Evolutionary conservation across 352 stramenopile genomes (phyloP), one percentile per base, ranked within the genome.

Genomic region (Thalassiosira mediterranea): DNA sequence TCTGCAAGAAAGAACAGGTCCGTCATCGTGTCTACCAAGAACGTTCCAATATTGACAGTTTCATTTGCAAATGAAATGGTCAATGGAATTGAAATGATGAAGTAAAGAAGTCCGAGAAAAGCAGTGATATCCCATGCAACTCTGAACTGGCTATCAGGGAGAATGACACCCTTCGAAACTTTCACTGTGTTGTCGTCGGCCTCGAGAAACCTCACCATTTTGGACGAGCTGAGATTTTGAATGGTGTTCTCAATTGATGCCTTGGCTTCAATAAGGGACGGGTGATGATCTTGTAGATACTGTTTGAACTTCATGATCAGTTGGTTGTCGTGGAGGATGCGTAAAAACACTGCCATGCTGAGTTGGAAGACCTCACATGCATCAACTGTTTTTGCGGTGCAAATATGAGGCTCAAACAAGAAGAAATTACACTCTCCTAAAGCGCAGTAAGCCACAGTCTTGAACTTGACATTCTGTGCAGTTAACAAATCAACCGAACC

Each of bases 381-480:
- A 44, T 78, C 71, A 11, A 49, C 49, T 48, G 68, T 38, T 38
- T 73, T 76, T 1, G 79, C 79, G 10, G 51, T 72, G 48, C 75
- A 84, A 32, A 85, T 77, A 49, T 88, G 66, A n/a, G 79, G 65
- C 28, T 84, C 75, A 21, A 78, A 75, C 13, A 68, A 40, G 60
- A 90, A 88, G 67, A 90, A 90, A 34, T 67, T 72, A 19, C 62
- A 70, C 53, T 90, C 83, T 29, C 79, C 83, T 13, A 90, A 31
- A 4, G 64, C 25, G 42, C 71, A 81, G 29, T 66, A 8, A 7
- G 64, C 73, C 0, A 89, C 71, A 34, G 76, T 87, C 56, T 86
- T 85, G 52, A 88, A 85, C 37, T 83, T 83, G 32, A 84, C 69
- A 54, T 72, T 65, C 64, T 78, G 64, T 44, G 64, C 40, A 19